Base-by-base conservation (phyloP, 345 rosid genomes). In the Corchorus capsularis region DNA sequence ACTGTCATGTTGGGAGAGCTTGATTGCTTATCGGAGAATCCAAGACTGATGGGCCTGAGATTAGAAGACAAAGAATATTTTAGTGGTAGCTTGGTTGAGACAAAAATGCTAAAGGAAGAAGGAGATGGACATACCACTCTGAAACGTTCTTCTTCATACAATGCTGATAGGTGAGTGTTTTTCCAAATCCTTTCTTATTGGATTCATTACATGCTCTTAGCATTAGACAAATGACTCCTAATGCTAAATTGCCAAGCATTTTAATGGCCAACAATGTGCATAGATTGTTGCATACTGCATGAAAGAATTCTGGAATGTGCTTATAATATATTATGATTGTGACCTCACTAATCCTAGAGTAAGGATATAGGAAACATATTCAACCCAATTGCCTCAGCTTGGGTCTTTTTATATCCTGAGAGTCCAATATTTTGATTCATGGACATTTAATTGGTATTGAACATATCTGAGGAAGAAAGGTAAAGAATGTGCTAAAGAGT, bases 111-210 rank as follows among this genome's bases (percentile, higher is more conserved):
- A 12, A 88, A 82, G 74, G 88, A 86, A 79, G 85, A 79, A 69
- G 86, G 81, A 75, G 89, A 81, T 74, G 85, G 85, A 50, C 84
- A 55, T 69, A 9, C 79, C 74, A 72, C 90, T 75, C 84, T 96
- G 77, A 96, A 96, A 83, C 97, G 97, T 66, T 91, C 99, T 80
- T 93, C 98, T 52, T 93, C 99, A 53, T 96, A 85, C 86, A 93
- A 96, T 85, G 97, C 94, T 49, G 95, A 92, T 93, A 88, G 97
- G 99, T 96, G 73, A 65, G 74, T 83, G 50, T 53, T 75, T 71
- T 74, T 52, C 3, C 27, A 20, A 43, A 54, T 62, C 45, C 62
- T 57, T 17, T 77, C 39, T 54, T 37, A 6, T 41, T 68, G n/a
- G 37, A 49, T 69, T 43, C 19, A 17, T 11, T 0, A 2, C 32